Conservation (phyloP, 2,329 filamentous ascomycete species). For the Botrytis tulipae region DNA sequence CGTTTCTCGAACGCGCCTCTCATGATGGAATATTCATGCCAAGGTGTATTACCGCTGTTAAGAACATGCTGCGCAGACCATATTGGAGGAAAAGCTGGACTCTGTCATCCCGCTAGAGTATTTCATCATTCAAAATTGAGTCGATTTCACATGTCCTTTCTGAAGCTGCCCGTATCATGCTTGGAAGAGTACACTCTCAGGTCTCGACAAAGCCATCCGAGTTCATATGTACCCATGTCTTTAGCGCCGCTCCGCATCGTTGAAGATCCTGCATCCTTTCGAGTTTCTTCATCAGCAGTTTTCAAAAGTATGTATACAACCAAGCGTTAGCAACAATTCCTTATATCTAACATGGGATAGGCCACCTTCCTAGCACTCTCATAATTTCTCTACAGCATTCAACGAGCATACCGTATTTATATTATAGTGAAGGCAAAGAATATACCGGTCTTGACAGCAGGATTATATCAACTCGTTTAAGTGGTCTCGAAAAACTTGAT, state of each 20-base stretch:
- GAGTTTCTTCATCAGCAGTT: not conserved
- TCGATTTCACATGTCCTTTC: not conserved
- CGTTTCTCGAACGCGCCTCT: not conserved
- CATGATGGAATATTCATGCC: not conserved
- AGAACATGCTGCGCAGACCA: not conserved
- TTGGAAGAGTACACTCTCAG: not conserved
- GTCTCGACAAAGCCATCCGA: not conserved
- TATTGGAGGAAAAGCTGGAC: not conserved
- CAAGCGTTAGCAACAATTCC: not conserved
- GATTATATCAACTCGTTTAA: not conserved
- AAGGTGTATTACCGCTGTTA: not conserved
- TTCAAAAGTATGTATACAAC: not conserved
- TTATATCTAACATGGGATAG: not conserved
- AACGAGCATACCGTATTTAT: not conserved
- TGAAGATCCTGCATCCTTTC: not conserved
- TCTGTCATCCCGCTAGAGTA: not conserved
- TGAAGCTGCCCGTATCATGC: not conserved
- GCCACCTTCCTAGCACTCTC: too few species aligned
- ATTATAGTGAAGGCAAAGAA: not conserved
- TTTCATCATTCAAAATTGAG: rapidly evolving
- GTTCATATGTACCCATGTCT: not conserved
- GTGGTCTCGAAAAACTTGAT: not conserved
- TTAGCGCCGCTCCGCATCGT: not conserved
- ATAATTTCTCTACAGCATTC: not conserved
- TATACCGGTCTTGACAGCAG: not conserved